Evolutionary conservation across 495 filamentous ascomycete species (phyloP).

Genomic region (Penicillium chermesinum): DNA sequence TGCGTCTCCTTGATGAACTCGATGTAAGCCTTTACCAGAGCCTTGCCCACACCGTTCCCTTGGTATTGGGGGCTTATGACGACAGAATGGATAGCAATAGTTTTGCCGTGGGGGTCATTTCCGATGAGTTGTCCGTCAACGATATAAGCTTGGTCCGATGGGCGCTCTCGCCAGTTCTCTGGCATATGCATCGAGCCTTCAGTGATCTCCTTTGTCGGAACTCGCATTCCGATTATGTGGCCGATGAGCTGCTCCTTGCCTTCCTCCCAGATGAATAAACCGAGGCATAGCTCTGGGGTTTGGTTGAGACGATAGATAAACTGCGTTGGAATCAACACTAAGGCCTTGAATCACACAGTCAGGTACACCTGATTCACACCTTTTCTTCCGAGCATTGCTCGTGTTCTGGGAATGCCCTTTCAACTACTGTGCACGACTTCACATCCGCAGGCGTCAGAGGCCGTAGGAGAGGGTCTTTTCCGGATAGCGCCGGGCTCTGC

Average conservation of each 20-base stretch:
- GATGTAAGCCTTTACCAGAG: constrained; percentile 18
- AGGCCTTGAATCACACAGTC: not conserved
- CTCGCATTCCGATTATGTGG: constrained; percentile 17
- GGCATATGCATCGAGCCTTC: constrained; percentile 23
- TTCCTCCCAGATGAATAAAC: constrained; percentile 15
- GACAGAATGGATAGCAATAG: constrained; percentile 24
- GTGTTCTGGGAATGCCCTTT: constrained; percentile 15
- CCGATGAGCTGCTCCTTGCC: constrained; percentile 11
- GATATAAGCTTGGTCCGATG: not conserved
- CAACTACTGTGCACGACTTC: constrained; percentile 18
- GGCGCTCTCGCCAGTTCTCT: constrained; percentile 10
- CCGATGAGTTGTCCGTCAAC: constrained; percentile 13
- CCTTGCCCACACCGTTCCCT: constrained; percentile 17
- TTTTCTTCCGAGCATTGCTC: constrained; percentile 25
- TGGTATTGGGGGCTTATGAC: constrained; percentile 21
- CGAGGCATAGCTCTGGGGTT: constrained; percentile 16
- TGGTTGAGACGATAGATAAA: constrained; percentile 18
- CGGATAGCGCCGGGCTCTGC: constrained; percentile 1
- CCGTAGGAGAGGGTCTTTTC: constrained; percentile 5
- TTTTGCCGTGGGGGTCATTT: constrained; percentile 15
- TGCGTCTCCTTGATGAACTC: constrained; percentile 8
- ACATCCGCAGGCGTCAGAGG: constrained; percentile 14
- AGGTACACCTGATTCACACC: constrained; percentile 1
- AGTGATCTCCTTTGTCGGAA: constrained; percentile 6
- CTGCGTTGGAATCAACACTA: not conserved